A percentile compares a stretch with the other conserved stretches of the same genome.
Conservation (phyloP, 2,329 filamentous ascomycete species). For the Curvularia sp. region DNA sequence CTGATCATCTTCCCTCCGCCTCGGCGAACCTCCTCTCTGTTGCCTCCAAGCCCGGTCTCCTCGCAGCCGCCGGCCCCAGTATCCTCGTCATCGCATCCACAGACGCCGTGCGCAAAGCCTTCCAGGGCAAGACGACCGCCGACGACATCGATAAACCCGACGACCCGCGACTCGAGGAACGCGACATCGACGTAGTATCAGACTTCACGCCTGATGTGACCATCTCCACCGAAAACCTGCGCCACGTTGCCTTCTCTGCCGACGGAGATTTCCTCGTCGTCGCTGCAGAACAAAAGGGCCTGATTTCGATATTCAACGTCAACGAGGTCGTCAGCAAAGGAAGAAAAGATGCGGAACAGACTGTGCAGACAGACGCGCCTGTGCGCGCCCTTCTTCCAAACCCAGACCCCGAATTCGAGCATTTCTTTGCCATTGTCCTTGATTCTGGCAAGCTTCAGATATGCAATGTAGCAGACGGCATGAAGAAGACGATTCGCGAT, state of each 20-base stretch:
- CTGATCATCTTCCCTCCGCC: slow-evolving; percentile 71
- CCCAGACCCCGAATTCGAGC: slow-evolving; percentile 73
- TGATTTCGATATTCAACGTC: slow-evolving; percentile 79
- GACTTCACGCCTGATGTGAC: slow-evolving; percentile 76
- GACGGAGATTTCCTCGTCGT: slow-evolving; percentile 85
- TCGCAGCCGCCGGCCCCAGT: slow-evolving; percentile 88
- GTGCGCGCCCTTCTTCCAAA: slow-evolving; percentile 81
- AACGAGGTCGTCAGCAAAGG: slow-evolving; percentile 70
- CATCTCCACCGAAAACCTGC: slow-evolving; percentile 77
- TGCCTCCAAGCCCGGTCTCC: slow-evolving; percentile 77
- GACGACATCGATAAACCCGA: slow-evolving; percentile 15
- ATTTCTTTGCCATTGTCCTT: slow-evolving; percentile 82
- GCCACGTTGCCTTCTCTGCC: slow-evolving; percentile 89
- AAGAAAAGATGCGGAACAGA: slow-evolving; percentile 70
- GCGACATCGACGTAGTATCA: slow-evolving; percentile 70
- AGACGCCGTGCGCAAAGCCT: slow-evolving; percentile 77
- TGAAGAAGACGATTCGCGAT: slow-evolving; percentile 64
- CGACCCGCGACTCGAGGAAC: slow-evolving; percentile 16
- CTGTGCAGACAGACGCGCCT: slow-evolving; percentile 76
- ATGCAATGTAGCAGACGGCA: slow-evolving; percentile 75
- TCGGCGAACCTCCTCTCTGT: slow-evolving; percentile 85
- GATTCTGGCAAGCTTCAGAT: slow-evolving; percentile 81
- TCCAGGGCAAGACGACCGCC: slow-evolving; percentile 58
- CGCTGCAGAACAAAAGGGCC: slow-evolving; percentile 80
- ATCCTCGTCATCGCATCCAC: slow-evolving; percentile 78